Percentiles rank a stretch among this genome's conserved stretches.
These are phyloP conservation scores for Diplodia sapinea DNA, from an alignment of 2,329 filamentous ascomycete species.

Conservation along the genomic window DNA sequence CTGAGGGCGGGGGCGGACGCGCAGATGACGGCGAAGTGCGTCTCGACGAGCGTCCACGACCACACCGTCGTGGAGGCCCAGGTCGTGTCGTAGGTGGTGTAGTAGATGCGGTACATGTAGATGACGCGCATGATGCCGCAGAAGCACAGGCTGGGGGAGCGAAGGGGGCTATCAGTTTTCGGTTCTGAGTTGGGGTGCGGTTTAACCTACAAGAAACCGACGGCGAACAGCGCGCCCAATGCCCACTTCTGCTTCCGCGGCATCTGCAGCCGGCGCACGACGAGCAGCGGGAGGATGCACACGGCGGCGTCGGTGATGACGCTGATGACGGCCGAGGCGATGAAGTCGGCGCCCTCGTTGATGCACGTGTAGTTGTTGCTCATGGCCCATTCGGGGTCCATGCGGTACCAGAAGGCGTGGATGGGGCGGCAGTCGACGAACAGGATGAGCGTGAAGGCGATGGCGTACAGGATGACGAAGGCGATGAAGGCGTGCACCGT, in stretches of 20 bases:
- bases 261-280: conserved; percentile 54
- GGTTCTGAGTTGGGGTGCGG: too few species aligned
- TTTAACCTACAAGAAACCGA: conserved; percentile 55
- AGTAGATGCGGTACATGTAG: conserved; percentile 45
- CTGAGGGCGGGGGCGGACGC: conserved; percentile 53
- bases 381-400: conserved; percentile 36
- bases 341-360: conserved; percentile 47
- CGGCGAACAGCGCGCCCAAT: conserved; percentile 52
- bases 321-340: conserved; percentile 49
- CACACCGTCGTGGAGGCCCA: conserved; percentile 50
- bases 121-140: conserved; percentile 48
- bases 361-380: conserved; percentile 38
- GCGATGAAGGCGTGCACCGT: conserved; percentile 47
- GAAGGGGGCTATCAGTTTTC: neutral
- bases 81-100: conserved; percentile 48
- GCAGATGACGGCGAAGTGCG: conserved; percentile 52
- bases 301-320: conserved; percentile 50
- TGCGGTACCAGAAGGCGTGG: conserved; percentile 49
- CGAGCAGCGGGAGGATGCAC: conserved; percentile 49
- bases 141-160: conserved; percentile 40
- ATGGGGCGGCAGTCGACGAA: conserved; percentile 49
- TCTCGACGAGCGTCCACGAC: conserved; percentile 51
- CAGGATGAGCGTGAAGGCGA: conserved; percentile 47
- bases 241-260: conserved; percentile 52
- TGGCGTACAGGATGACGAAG: conserved; percentile 48